Base-by-base conservation (phyloP, 345 rosid genomes). In the Syzygium oleosum region DNA sequence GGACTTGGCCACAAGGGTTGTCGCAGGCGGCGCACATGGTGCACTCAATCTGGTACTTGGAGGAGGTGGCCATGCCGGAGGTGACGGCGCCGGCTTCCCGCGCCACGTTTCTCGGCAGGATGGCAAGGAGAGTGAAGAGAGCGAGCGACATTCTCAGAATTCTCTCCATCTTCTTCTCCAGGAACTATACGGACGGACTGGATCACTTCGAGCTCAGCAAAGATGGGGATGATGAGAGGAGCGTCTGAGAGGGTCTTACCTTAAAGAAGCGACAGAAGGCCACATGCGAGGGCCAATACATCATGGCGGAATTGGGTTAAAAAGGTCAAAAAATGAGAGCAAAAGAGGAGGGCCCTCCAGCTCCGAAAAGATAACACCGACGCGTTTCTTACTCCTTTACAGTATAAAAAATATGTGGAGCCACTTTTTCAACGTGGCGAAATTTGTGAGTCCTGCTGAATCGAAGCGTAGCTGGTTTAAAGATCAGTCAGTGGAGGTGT, bases 11-110 rank as follows among this genome's bases (percentile, higher is more conserved):
- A 86, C 89, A 87, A 88, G 92, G 90, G 88, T 89, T 89, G 22
- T 89, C 87, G 59, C 94, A 93, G 3, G 92, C 90, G 38, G 92
- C 87, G 91, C 94, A 93, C 93, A 91, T 91, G 90, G 92, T 89
- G 89, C 93, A 93, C 23, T 90, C 92, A 22, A 91, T 88, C 85
- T 93, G 89, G 59, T 87, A 52, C 88, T 85, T 87, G 51, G 88
- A 51, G 49, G 77, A n/a, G 17, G 84, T 56, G 8, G 65, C n/a
- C 80, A 21, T 8, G 61, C 13, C 16, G 4, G 84, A 12, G 84
- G 89, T 5, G 85, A 31, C 4, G 29, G 65, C 23, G 63, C 22
- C 5, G 86, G 86, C 86, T 17, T 27, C 19, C 59, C 19, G 54
- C 16, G 86, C 41, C 38, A 43, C 12, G 85, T 31, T n/a, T 12